Evolutionary conservation across 768 basidiomycete genomes (phyloP), one percentile per base, ranked within the genome.

Genomic region (Leucocoprinus sp.): DNA sequence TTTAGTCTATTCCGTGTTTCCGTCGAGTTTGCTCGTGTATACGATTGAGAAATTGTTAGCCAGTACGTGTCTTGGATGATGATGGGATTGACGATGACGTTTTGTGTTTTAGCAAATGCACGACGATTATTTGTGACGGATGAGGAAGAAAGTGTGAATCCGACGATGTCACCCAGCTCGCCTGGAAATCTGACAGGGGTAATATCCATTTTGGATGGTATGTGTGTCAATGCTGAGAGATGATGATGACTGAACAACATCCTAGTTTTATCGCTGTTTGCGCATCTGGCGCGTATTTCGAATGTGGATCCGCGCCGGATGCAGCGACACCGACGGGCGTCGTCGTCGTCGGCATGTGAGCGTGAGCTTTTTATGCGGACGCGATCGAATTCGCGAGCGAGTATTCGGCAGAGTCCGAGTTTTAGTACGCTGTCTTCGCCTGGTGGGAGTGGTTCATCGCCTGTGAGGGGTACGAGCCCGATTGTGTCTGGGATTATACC

Each of bases 181-280:
- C 60, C 72, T 4, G 71, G 72, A 34, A 74, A 72, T 53, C 67
- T 85, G 5, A 78, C 72, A 6, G 88, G 88, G 11, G 74, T 91
- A n/a, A 82, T 89, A 8, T 89, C 88, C 11, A 74, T 84, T 48
- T 84, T 87, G 18, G 88, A 91, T n/a, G n/a, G n/a, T n/a, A n/a
- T n/a, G n/a, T n/a, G n/a, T n/a, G n/a, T n/a, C n/a, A n/a, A n/a
- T n/a, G n/a, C n/a, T n/a, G n/a, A n/a, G n/a, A n/a, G n/a, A n/a
- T n/a, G n/a, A n/a, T n/a, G n/a, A n/a, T n/a, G n/a, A n/a, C n/a
- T n/a, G n/a, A n/a, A n/a, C n/a, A n/a, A n/a, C n/a, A n/a, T n/a
- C n/a, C n/a, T n/a, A 87, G 87, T 89, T 39, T 74, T 91, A 21
- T 86, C 86, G 2, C 64, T 85, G 21, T 91, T 91, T 57, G 88